These are phyloP conservation scores for Pisolithus tinctorius DNA, from an alignment of 768 basidiomycete genomes.

Conservation along the genomic window DNA sequence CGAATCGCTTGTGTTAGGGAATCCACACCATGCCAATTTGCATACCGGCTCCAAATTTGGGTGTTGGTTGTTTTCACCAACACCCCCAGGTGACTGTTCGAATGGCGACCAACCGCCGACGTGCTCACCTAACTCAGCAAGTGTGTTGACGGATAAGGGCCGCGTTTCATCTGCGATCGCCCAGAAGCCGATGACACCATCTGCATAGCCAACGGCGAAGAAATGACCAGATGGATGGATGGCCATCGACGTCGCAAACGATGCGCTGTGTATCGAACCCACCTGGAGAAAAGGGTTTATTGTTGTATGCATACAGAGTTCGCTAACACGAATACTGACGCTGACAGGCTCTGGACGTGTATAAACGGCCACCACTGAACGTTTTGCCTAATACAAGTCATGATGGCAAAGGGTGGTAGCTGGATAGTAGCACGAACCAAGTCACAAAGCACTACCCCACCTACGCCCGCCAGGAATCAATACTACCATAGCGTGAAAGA, in stretches of 20 bases:
- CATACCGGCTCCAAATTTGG: constrained; percentile 67
- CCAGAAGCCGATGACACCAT: constrained; percentile 83
- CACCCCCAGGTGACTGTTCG: constrained; percentile 27
- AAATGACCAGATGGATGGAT: constrained; percentile 72
- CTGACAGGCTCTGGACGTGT: constrained; percentile 54
- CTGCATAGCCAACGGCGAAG: constrained; percentile 74
- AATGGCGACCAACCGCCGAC: constrained; percentile 43
- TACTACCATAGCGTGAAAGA: background rate
- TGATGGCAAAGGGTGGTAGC: background rate
- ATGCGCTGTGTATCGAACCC: constrained; percentile 63
- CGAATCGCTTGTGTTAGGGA: constrained; percentile 57
- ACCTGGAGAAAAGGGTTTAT: constrained; percentile 32
- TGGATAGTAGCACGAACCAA: constrained; percentile 31
- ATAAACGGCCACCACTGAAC: constrained; percentile 51
- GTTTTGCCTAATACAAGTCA: constrained; percentile 33
- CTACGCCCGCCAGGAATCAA: constrained; percentile 26
- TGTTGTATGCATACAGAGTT: background rate
- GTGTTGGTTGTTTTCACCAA: constrained; percentile 3
- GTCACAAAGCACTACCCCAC: constrained; percentile 55
- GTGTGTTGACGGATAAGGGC: constrained; percentile 67
- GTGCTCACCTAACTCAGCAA: constrained; percentile 51
- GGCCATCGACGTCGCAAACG: constrained; percentile 62
- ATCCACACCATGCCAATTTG: constrained; percentile 81
- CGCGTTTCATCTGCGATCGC: constrained; percentile 70
- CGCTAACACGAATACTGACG: constrained; percentile 30